Conservation (phyloP, 495 filamentous ascomycete species). For the Penicillium canariense region DNA sequence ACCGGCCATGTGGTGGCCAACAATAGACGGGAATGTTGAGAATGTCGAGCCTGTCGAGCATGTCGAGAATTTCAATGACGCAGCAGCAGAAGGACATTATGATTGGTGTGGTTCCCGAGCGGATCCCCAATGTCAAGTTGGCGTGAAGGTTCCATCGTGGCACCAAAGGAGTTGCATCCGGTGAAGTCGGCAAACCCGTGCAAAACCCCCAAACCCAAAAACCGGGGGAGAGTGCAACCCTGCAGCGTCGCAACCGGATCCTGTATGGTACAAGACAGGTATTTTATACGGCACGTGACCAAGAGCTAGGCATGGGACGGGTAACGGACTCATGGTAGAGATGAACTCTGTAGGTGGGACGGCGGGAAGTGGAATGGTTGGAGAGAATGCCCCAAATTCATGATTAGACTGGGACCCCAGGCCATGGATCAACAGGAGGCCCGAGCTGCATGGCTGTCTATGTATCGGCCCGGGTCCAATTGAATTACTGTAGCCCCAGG, state of each 20-base stretch:
- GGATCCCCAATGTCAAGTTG: conserved; percentile 10
- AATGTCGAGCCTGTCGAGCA: conserved; percentile 6
- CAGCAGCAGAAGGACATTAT: background rate
- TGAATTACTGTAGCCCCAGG: too few species aligned
- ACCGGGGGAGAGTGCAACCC: conserved; percentile 21
- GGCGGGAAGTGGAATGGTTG: too few species aligned
- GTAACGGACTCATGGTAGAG: background rate
- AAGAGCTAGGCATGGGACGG: background rate
- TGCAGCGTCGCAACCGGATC: conserved; percentile 23
- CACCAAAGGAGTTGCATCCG: conserved; percentile 36
- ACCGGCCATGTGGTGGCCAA: conserved; percentile 24
- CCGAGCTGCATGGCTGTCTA: background rate
- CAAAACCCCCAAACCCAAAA: conserved; percentile 1
- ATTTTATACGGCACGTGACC: background rate
- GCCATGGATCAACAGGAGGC: conserved; percentile 3
- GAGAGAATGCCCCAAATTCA: too few species aligned
- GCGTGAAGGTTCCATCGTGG: conserved; percentile 22
- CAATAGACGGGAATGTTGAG: conserved; percentile 8
- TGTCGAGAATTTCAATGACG: background rate
- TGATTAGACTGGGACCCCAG: too few species aligned
- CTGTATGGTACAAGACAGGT: conserved; percentile 20
- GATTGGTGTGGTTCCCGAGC: background rate
- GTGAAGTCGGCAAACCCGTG: conserved; percentile 24
- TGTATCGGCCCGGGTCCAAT: too few species aligned
- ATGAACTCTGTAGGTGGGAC: too few species aligned